Evolutionary conservation across 352 stramenopile genomes (phyloP), one percentile per base, ranked within the genome.

Genomic region (Pythium dissotocum): DNA sequence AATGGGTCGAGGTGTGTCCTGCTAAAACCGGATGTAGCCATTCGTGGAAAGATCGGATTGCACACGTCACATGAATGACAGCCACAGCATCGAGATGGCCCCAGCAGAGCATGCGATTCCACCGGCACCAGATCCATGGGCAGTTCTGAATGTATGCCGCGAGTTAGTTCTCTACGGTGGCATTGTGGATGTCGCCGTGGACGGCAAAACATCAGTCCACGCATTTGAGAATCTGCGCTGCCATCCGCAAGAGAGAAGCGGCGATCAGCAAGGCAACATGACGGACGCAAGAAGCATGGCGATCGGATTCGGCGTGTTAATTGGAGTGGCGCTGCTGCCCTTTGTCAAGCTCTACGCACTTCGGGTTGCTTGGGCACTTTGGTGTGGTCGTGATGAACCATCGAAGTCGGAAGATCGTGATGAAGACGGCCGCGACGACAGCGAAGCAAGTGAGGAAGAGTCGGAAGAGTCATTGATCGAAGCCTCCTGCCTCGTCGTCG

Each of bases 11-110:
- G 18, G 16, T 6, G 21, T 12, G 0, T 53, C 18, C 46, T 53
- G n/a, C 9, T 53, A 53, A 53, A 53, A 53, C 46, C 46, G 46
- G 24, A 14, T 53, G 46, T 53, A 53, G n/a, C 46, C 46, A 53
- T 53, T 12, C 10, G 46, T n/a, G 8, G 14, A 32, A 53, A 32
- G n/a, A 53, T 32, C 46, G 46, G 24, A 28, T 53, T 24, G 46
- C 46, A 32, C 46, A 53, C 46, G 46, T 53, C 46, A 10, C 46
- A 53, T 30, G 28, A 30, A 13, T 6, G 9, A 18, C 38, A 18
- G 12, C 38, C 10, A n/a, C 38, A 44, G 1, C 6, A 32, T 26
- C n/a, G n/a, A 30, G 21, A 53, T 32, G 46, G 3, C 46, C 7
- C 46, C 46, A 53, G 46, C 46, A 53, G 8, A 14, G 46, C 46